phyloP scores from a whole-genome alignment of 768 basidiomycete genomes.

The Rhodosporidiobolus sp. region DNA sequence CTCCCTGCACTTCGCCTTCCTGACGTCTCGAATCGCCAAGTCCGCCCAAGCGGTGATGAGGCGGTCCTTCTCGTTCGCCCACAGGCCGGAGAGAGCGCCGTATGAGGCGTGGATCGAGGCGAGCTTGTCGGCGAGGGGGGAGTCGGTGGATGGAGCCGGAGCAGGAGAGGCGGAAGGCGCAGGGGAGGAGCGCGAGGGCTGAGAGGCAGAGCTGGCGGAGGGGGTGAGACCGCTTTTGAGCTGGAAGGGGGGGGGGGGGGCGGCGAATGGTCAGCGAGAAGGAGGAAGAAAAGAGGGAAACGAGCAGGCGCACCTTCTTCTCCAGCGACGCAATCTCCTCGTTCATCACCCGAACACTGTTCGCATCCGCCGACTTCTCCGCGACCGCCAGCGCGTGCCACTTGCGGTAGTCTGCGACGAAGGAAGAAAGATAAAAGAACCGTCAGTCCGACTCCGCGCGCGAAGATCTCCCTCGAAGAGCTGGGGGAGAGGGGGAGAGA shows the following conservation, averaged over 20 bases:
- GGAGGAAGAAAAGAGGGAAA: neutral
- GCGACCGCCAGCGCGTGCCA: conserved; percentile 3
- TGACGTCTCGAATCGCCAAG: neutral
- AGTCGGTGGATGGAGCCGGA: neutral
- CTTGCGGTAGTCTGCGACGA: conserved; percentile 4
- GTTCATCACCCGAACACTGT: neutral
- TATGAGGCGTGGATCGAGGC: neutral
- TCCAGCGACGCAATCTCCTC: neutral
- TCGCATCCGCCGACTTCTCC: conserved; percentile 4
- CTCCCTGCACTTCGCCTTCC: neutral
- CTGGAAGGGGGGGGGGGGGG: neutral
- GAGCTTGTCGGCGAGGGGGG: neutral
- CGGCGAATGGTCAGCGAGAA: neutral
- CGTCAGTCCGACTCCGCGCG: too few relatives aligned
- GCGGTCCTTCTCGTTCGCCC: neutral
- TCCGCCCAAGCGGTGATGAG: conserved; percentile 11
- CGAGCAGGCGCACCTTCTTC: neutral
- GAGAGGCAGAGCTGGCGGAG: neutral
- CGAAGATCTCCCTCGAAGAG: too few relatives aligned
- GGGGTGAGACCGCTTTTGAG: neutral
- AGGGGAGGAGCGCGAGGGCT: neutral
- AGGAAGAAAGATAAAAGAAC: neutral
- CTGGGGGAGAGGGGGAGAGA: neutral
- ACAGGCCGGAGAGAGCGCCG: neutral
- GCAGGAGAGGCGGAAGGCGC: neutral